phyloP scores from a whole-genome alignment of 495 filamentous ascomycete genomes.

The Xeromyces bisporus region DNA sequence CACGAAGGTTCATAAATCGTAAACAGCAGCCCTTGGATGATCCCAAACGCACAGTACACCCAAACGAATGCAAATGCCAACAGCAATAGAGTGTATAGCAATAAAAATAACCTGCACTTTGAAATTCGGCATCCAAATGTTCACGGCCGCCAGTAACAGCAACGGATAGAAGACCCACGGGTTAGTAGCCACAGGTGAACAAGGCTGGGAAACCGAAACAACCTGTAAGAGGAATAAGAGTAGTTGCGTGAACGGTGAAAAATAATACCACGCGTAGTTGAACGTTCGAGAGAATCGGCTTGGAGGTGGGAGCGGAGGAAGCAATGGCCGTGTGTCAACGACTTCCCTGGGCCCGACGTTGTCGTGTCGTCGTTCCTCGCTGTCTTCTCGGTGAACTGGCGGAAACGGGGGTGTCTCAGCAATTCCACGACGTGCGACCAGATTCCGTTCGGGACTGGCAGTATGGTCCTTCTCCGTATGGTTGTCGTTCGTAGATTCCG shows the following conservation, averaged over 20 bases:
- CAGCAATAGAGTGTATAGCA: constrained; percentile 16
- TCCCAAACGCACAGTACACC: constrained; percentile 23
- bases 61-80: constrained; percentile 15
- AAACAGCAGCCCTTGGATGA: constrained; percentile 1
- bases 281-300: constrained; percentile 13
- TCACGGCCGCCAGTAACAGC: constrained; percentile 38
- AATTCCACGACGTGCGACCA: constrained; percentile 22
- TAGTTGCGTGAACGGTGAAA: constrained; percentile 18
- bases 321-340: constrained; percentile 34
- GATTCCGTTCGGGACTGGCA: constrained; percentile 17
- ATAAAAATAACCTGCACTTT: constrained; percentile 12
- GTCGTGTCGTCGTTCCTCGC: constrained; percentile 14
- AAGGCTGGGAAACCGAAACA: constrained; percentile 36
- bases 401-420: constrained; percentile 12
- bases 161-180: constrained; percentile 45
- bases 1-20: neutral
- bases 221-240: constrained; percentile 40
- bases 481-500: constrained; percentile 6
- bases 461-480: constrained; percentile 9
- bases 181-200: constrained; percentile 41
- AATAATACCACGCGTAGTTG: constrained; percentile 8
- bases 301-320: constrained; percentile 38
- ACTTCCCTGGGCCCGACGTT: constrained; percentile 8
- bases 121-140: constrained; percentile 18
- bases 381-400: constrained; percentile 7